Conservation (phyloP, 805 yeast genomes). For the Sugiyamaella marilandica region DNA sequence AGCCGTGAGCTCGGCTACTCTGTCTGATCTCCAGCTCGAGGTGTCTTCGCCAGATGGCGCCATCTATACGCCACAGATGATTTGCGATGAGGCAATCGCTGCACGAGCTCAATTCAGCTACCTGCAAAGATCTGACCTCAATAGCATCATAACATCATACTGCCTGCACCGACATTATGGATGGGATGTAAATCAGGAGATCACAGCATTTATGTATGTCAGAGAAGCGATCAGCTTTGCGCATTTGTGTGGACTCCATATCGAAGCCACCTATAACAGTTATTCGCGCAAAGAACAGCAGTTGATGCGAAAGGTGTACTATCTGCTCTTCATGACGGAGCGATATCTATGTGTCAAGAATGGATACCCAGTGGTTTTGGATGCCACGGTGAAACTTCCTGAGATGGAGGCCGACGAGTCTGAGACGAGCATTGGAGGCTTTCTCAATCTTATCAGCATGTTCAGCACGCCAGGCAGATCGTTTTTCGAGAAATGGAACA, state of each 20-base stretch:
- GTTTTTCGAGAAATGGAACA: conserved; percentile 12
- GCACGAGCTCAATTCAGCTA: conserved; percentile 10
- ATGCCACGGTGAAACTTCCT: conserved; percentile 10
- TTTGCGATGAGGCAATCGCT: conserved; percentile 4
- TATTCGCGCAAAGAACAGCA: conserved; percentile 12
- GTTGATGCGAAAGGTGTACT: conserved; percentile 12
- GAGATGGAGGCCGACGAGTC: conserved; percentile 8
- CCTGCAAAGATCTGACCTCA: conserved; percentile 7
- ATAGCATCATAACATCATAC: conserved; percentile 14
- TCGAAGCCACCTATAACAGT: conserved; percentile 1
- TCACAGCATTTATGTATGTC: conserved; percentile 13
- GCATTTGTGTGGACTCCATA: conserved; percentile 12
- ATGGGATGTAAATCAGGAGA: conserved; percentile 7
- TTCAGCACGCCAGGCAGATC: conserved; percentile 14
- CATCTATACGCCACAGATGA: conserved; percentile 4
- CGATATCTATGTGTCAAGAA: conserved; percentile 13
- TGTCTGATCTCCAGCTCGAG: conserved; percentile 10
- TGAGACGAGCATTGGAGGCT: conserved; percentile 6
- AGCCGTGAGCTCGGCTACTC: conserved; percentile 14
- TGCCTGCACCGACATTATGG: conserved; percentile 14
- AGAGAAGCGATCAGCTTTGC: conserved; percentile 16
- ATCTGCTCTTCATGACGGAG: conserved; percentile 15
- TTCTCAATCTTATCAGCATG: conserved; percentile 13
- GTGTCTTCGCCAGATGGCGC: conserved; percentile 4
- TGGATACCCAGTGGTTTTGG: conserved; percentile 13